Evolutionary conservation across 2,329 filamentous ascomycete genomes (phyloP), one percentile per base, ranked within the genome.

Genomic region (Clarireedia homoeocarpa): DNA sequence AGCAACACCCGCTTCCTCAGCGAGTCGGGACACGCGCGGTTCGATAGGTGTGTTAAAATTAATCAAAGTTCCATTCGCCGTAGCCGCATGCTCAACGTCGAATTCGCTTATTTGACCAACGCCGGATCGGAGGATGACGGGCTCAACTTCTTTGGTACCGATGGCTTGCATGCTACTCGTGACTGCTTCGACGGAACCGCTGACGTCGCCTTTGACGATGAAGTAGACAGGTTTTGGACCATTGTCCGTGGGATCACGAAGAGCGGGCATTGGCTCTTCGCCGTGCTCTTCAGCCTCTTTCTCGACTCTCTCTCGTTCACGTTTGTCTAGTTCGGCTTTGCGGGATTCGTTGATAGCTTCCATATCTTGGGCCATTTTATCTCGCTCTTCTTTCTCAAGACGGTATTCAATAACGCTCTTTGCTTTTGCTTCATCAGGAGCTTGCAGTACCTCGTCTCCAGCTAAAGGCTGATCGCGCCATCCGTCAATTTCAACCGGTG

Each of bases 161-260:
- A 96, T 77, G 58, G 86, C 83, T 59, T 84, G 75, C 57, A 99
- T 79, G 7, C 86, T 85, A 49, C 89, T 86, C 58, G 85, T 78
- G 2, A 97, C 87, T 2, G 94, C 94, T 74, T 99, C 94, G 0
- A 91, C 91, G 0, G 92, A 97, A 39, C 94, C 94, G 59, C 87
- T 88, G 17, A 97, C 94, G 66, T 99, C 94, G 53, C 86, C 91
- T 72, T 95, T 96, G 73, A 99, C 78, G 57, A 94, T 83, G 71
- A 97, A 94, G 65, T 87, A 87, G 48, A 96, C 79, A 15, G 79
- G 73, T 51, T 76, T 75, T 6, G 78, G 71, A 7, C 76, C 75
- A 36, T 72, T 74, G 5, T 70, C 24, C 26, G 20, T 30, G 2
- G 47, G 36, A 23, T 24, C n/a, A 40, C 40, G 1, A 26, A 67